Evolutionary conservation across 129 eudicot genomes (phyloP).

Genomic region (Lonicera japonica): DNA sequence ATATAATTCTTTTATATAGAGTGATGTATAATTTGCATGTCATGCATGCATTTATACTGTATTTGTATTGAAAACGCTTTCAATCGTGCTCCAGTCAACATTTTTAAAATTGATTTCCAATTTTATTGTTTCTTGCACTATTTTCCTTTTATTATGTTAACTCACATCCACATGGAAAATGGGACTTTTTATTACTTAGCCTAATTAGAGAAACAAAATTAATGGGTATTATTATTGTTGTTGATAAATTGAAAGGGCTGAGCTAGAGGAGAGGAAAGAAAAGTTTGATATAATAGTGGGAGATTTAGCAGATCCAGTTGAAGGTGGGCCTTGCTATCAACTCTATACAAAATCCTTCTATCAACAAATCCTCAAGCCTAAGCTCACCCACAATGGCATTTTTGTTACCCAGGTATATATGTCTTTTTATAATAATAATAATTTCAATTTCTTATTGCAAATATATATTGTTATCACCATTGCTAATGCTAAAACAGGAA

Average conservation of each 20-base stretch:
- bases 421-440: too few species aligned
- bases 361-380: constrained; percentile 75
- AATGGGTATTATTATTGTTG: not conserved
- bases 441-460: not conserved
- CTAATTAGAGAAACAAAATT: not conserved
- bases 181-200: too few species aligned
- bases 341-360: constrained; percentile 90
- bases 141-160: too few species aligned
- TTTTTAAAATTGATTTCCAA: too few species aligned
- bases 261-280: constrained; percentile 64
- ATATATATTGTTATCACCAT: not conserved
- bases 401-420: constrained; percentile 85
- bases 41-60: too few species aligned
- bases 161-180: too few species aligned
- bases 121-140: too few species aligned
- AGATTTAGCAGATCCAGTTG: constrained; percentile 95
- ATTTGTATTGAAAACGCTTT: too few species aligned
- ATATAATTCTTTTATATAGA: too few species aligned
- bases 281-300: constrained; percentile 84
- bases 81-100: too few species aligned
- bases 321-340: constrained; percentile 96
- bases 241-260: constrained; percentile 38
- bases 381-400: constrained; percentile 62
- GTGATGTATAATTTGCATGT: too few species aligned
- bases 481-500: too few species aligned